Percentiles rank a stretch among this genome's conserved stretches.
Conservation (phyloP, 805 yeast species). For the Saturnispora zaruensis region DNA sequence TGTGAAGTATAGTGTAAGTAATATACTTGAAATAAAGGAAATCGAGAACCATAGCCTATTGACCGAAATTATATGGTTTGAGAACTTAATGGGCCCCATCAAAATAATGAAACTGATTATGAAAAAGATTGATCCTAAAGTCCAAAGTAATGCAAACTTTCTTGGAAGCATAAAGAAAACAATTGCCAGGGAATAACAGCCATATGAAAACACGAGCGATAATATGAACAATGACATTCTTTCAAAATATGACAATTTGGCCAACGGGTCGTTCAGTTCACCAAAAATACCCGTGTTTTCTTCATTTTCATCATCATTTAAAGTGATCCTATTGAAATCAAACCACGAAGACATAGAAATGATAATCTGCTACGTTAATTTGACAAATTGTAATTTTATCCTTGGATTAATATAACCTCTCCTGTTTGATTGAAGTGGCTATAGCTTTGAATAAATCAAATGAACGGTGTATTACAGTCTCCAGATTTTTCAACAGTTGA, state of each 20-base stretch:
- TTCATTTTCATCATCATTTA: background rate
- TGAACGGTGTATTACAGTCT: too few species aligned
- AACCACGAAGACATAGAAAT: background rate
- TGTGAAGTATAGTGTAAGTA: constrained; percentile 63
- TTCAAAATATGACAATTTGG: constrained; percentile 55
- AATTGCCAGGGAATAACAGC: constrained; percentile 65
- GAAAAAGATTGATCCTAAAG: constrained; percentile 75
- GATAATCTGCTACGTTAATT: background rate
- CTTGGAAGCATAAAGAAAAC: constrained; percentile 81
- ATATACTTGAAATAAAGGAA: constrained; percentile 64
- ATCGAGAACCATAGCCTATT: constrained; percentile 66
- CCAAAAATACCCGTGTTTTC: background rate
- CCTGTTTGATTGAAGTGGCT: too few species aligned
- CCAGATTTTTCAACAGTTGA: too few species aligned
- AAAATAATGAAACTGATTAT: constrained; percentile 75
- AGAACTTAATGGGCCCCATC: constrained; percentile 77
- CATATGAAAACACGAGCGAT: constrained; percentile 59
- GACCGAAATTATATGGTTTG: constrained; percentile 56
- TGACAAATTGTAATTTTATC: too few species aligned
- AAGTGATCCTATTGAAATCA: background rate
- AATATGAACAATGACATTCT: constrained; percentile 65
- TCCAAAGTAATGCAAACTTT: constrained; percentile 80
- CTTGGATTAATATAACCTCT: too few species aligned
- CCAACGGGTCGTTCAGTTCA: constrained; percentile 6
- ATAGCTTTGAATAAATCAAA: too few species aligned